A percentile compares a stretch with the other conserved stretches of the same genome.
Conservation (phyloP, 371 early-diverging fungal species). For the Parasitella parasitica region DNA sequence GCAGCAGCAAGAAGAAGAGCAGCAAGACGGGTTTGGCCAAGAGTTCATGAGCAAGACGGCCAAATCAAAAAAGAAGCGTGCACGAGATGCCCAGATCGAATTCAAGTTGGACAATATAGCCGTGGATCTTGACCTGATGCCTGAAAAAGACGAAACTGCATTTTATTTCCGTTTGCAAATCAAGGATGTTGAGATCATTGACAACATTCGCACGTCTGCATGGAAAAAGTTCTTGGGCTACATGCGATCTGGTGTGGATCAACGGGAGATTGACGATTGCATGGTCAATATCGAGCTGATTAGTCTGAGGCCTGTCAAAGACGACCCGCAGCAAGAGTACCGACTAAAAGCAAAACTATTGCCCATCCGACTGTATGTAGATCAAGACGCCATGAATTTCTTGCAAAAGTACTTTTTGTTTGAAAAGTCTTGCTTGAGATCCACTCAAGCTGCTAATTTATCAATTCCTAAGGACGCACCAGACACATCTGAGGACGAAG, state of each 20-base stretch:
- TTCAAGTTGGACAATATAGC: slow-evolving; percentile 53
- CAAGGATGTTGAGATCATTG: slow-evolving; percentile 75
- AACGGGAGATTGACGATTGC: slow-evolving; percentile 58
- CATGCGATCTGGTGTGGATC: slow-evolving; percentile 51
- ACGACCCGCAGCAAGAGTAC: slow-evolving; percentile 56
- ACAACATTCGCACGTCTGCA: slow-evolving; percentile 71
- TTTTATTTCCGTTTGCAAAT: slow-evolving; percentile 53
- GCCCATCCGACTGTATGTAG: slow-evolving; percentile 87
- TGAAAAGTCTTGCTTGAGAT: slow-evolving; percentile 36
- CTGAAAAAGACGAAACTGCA: slow-evolving; percentile 44
- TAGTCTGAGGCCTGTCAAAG: slow-evolving; percentile 61
- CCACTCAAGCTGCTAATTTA: slow-evolving; percentile 27
- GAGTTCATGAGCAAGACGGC: background rate
- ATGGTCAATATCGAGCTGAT: slow-evolving; percentile 69
- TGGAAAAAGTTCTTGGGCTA: slow-evolving; percentile 80
- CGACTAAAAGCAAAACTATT: slow-evolving; percentile 65
- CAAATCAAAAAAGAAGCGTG: background rate
- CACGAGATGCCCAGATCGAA: slow-evolving; percentile 46
- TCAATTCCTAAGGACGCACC: slow-evolving; percentile 8
- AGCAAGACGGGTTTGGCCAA: slow-evolving; percentile 12
- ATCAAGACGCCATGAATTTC: slow-evolving; percentile 92
- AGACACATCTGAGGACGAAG: background rate
- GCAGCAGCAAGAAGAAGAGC: background rate
- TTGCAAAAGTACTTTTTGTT: slow-evolving; percentile 78
- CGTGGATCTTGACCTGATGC: slow-evolving; percentile 60